phyloP scores from a whole-genome alignment of 2,329 filamentous ascomycete species.

The Cladosporium velox region DNA sequence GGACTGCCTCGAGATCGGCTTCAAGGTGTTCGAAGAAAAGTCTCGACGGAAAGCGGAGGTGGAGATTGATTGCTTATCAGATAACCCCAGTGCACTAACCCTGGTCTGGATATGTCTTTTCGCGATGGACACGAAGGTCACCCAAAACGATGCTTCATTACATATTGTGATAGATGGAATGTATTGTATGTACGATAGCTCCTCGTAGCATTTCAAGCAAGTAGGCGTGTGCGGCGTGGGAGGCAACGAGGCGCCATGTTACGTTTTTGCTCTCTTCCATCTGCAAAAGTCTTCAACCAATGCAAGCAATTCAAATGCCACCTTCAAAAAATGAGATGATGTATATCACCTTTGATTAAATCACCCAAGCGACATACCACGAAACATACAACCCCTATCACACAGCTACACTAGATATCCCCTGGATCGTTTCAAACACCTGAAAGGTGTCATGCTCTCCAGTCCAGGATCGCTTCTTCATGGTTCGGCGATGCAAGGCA shows the following conservation, averaged over 20 bases:
- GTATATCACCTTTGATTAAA: not conserved
- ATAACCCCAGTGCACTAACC: not conserved
- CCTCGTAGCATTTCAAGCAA: not conserved
- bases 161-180: not conserved
- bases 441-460: no score
- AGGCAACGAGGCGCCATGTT: not conserved
- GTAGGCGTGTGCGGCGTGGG: not conserved
- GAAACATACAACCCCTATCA: no score
- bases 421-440: not conserved
- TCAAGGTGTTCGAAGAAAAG: slow-evolving; percentile 9
- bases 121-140: not conserved
- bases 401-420: not conserved
- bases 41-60: slow-evolving; percentile 15
- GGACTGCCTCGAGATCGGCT: not conserved
- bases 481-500: not conserved
- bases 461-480: no score
- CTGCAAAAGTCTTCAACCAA: not conserved
- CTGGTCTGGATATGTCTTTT: not conserved
- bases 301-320: not conserved
- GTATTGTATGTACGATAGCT: not conserved
- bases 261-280: not conserved
- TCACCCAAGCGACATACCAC: not conserved
- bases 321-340: not conserved
- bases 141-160: not conserved
- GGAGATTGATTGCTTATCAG: slow-evolving; percentile 7